phyloP scores from a whole-genome alignment of 176 grass and related monocot genomes.

The Oryza officinalis region DNA sequence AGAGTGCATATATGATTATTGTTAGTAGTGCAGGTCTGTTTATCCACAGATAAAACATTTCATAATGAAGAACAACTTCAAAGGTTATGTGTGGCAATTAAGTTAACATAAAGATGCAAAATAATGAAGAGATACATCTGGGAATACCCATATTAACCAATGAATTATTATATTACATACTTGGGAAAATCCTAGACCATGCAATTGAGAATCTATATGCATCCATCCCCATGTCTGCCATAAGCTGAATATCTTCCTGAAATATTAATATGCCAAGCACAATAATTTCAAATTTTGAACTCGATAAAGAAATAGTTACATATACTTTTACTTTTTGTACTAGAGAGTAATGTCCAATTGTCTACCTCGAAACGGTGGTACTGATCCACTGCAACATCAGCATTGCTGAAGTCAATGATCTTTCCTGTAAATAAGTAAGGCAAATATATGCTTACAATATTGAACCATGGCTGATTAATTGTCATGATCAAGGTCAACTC shows the following conservation, averaged over 20 bases:
- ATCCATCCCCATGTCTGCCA: constrained; percentile 82
- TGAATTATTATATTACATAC: constrained; percentile 12
- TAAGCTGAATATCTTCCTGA: constrained; percentile 73
- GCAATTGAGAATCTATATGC: constrained; percentile 81
- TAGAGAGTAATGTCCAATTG: background rate
- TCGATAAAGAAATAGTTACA: background rate
- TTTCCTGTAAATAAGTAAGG: constrained; percentile 49
- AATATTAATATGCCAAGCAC: background rate
- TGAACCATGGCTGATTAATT: background rate
- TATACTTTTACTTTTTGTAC: background rate
- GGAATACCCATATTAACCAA: background rate
- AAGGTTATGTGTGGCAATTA: too few species aligned
- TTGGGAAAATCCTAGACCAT: constrained; percentile 72
- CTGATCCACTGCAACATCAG: constrained; percentile 72
- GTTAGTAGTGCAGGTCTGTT: background rate
- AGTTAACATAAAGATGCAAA: background rate
- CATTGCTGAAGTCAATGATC: constrained; percentile 73
- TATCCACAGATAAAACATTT: background rate
- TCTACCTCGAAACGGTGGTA: constrained; percentile 66
- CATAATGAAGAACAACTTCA: background rate
- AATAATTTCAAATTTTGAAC: background rate
- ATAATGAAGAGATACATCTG: background rate
- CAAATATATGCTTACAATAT: background rate
- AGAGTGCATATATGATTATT: background rate
- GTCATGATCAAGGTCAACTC: background rate